A percentile compares a stretch with the other conserved stretches of the same genome.
Evolutionary conservation across 2,329 filamentous ascomycete species (phyloP).

Genomic region (Fusarium concolor): DNA sequence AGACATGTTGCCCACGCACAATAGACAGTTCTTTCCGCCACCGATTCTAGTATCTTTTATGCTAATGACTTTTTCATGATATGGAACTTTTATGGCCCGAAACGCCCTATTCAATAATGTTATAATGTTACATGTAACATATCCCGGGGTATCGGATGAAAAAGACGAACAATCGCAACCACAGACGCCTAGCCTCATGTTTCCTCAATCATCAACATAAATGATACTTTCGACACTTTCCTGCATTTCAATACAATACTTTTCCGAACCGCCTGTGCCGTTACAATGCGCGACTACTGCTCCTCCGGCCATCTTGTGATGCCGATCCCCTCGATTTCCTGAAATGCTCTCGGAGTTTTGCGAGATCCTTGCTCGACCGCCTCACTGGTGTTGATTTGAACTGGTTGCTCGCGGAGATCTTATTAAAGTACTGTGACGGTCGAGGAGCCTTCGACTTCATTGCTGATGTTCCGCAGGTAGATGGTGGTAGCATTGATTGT

Average conservation of each 20-base stretch:
- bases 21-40: slow-evolving; percentile 47
- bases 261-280: background rate
- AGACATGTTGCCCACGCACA: slow-evolving; percentile 50
- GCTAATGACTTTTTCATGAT: background rate
- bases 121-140: too few species aligned
- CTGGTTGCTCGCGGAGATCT: slow-evolving; percentile 26
- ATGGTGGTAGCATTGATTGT: slow-evolving; percentile 32
- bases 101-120: background rate
- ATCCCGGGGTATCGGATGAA: slow-evolving; percentile 26
- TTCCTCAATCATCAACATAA: background rate
- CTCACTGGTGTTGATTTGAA: slow-evolving; percentile 20
- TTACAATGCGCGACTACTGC: slow-evolving; percentile 21
- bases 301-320: slow-evolving; percentile 16
- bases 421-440: slow-evolving; percentile 42
- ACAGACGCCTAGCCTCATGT: background rate
- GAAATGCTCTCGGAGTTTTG: slow-evolving; percentile 46
- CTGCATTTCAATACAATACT: background rate
- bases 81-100: background rate
- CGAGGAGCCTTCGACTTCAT: slow-evolving; percentile 28
- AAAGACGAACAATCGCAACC: slow-evolving; percentile 3
- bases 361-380: slow-evolving; percentile 41
- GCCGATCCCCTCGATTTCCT: slow-evolving; percentile 32
- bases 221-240: background rate
- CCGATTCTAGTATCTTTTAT: background rate
- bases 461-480: slow-evolving; percentile 26